A percentile compares a stretch with the other conserved stretches of the same genome.
Evolutionary conservation across 106 monocot species (phyloP).

Genomic region (Phalaenopsis aphrodite): DNA sequence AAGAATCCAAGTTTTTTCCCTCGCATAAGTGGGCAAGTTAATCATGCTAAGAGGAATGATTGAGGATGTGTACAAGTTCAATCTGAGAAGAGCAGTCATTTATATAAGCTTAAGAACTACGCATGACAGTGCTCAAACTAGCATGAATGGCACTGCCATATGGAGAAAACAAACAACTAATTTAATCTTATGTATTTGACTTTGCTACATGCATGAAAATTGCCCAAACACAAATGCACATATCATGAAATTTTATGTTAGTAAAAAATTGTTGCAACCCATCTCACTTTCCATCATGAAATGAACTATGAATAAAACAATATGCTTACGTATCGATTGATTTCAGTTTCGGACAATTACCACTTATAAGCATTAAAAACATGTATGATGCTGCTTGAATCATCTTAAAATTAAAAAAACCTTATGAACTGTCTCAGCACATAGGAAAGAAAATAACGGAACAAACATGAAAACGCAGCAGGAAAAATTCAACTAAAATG

Average conservation of each 20-base stretch:
- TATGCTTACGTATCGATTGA: background rate
- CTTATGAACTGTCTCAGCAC: background rate
- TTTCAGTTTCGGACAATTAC: too few species aligned
- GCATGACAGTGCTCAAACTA: too few species aligned
- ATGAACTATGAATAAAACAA: background rate
- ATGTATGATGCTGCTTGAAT: background rate
- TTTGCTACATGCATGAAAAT: background rate
- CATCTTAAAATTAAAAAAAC: background rate
- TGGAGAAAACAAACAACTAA: too few species aligned
- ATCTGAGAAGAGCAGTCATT: too few species aligned
- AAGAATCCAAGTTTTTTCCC: too few species aligned
- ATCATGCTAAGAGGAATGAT: too few species aligned
- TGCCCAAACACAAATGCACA: background rate
- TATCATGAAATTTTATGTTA: background rate
- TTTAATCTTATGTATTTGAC: background rate
- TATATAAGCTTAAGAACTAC: too few species aligned
- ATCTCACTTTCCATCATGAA: background rate
- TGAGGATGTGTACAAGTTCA: too few species aligned
- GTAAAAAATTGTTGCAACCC: background rate
- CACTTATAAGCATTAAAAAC: too few species aligned
- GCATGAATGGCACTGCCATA: too few species aligned
- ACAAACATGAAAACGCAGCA: background rate
- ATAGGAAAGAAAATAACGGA: background rate
- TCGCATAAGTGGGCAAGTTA: too few species aligned
- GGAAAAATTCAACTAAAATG: background rate